Percentiles rank a stretch among this genome's conserved stretches.
phyloP scores from a whole-genome alignment of 345 rosid species.

The Citrus hindsii region DNA sequence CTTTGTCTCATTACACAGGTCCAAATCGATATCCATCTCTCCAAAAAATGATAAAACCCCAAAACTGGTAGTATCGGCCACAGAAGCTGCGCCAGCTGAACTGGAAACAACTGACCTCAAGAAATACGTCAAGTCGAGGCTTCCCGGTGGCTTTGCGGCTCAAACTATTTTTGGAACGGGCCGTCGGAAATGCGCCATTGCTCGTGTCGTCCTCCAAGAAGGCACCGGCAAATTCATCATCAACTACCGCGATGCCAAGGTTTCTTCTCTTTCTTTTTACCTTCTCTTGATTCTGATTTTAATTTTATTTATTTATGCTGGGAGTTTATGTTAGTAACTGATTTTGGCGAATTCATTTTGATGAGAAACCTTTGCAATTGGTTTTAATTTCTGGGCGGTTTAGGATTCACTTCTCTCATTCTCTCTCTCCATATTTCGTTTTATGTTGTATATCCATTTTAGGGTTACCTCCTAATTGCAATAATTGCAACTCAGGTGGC shows the following conservation, averaged over 20 bases:
- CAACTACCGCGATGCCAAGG: conserved; percentile 88
- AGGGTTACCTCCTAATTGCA: not conserved
- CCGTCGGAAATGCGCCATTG: conserved; percentile 84
- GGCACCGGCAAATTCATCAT: conserved; percentile 84
- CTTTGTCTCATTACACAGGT: conserved; percentile 29
- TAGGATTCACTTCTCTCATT: not conserved
- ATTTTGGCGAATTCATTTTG: not conserved
- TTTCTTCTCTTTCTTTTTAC: conserved; percentile 4
- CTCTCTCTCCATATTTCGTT: no score
- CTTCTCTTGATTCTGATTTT: no score
- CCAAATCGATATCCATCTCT: conserved; percentile 25
- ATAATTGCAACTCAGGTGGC: not conserved
- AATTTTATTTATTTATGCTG: not conserved
- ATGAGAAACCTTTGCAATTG: not conserved
- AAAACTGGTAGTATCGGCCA: conserved; percentile 45
- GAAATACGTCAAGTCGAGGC: conserved; percentile 78
- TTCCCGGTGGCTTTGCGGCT: conserved; percentile 92
- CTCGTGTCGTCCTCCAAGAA: conserved; percentile 91
- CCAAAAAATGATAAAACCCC: conserved; percentile 28
- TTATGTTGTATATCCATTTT: not conserved
- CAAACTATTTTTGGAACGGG: conserved; percentile 87
- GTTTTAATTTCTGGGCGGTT: not conserved
- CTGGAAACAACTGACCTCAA: conserved; percentile 46
- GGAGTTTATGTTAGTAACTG: not conserved
- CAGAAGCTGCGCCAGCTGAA: conserved; percentile 47